Conservation (phyloP, 2,329 filamentous ascomycete genomes). For the Neurospora sp. region DNA sequence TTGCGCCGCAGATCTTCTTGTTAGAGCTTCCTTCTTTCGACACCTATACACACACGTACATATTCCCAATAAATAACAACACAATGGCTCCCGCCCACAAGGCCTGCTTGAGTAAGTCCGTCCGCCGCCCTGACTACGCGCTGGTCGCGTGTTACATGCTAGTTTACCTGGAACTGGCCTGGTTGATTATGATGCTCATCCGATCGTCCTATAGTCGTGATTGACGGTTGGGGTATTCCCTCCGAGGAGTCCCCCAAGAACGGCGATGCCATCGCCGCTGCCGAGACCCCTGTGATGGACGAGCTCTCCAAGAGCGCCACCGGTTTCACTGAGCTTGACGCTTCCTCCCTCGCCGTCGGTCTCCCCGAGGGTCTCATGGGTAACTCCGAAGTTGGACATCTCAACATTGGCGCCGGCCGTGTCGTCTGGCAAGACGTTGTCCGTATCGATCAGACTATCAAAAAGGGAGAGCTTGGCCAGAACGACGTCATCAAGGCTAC, state of each 20-base stretch:
- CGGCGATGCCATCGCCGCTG: constrained; percentile 91
- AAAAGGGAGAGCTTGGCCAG: constrained; percentile 69
- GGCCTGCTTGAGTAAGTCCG: constrained; percentile 51
- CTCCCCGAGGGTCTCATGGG: constrained; percentile 97
- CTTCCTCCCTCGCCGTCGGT: constrained; percentile 90
- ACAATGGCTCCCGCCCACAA: constrained; percentile 50
- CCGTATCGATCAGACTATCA: constrained; percentile 87
- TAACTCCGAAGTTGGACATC: constrained; percentile 95
- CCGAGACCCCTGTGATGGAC: constrained; percentile 92
- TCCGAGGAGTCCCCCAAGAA: constrained; percentile 70
- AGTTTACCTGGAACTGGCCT: constrained; percentile 46
- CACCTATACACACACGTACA: constrained; percentile 3
- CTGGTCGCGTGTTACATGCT: constrained; percentile 42
- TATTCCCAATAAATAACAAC: constrained; percentile 17
- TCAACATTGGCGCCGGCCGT: constrained; percentile 95
- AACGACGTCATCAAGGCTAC: constrained; percentile 68
- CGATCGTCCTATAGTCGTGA: constrained; percentile 64
- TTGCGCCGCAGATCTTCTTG: not conserved
- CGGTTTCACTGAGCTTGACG: constrained; percentile 87
- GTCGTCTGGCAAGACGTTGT: constrained; percentile 99
- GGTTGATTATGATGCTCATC: constrained; percentile 49
- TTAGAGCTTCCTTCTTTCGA: not conserved
- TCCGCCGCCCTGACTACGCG: constrained; percentile 25
- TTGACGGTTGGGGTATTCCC: constrained; percentile 96
- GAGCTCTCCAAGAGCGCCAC: constrained; percentile 72